Evolutionary conservation across 2,329 filamentous ascomycete genomes (phyloP).

Genomic region (Stagonosporopsis chrysanthemi): DNA sequence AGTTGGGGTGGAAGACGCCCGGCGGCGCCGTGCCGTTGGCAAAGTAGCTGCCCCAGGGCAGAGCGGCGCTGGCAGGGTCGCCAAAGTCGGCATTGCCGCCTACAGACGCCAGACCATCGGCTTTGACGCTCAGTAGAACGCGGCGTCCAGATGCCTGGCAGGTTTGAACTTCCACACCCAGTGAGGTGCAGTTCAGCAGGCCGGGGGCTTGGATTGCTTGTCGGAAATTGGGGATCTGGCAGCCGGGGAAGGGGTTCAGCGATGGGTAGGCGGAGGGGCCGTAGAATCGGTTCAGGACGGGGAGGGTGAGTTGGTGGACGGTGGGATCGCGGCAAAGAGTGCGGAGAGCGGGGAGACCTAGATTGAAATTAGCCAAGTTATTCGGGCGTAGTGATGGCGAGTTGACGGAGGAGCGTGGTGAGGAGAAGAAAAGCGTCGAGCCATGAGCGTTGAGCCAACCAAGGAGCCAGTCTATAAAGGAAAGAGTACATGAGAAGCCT

Average conservation of each 20-base stretch:
- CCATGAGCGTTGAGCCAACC: neutral
- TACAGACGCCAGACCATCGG: slow-evolving; percentile 37
- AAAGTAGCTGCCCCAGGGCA: slow-evolving; percentile 24
- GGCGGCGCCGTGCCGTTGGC: neutral
- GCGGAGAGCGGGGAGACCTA: slow-evolving; percentile 33
- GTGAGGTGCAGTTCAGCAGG: slow-evolving; percentile 48
- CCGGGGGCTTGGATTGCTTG: slow-evolving; percentile 49
- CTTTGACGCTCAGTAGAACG: slow-evolving; percentile 51
- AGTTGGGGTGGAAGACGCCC: slow-evolving; percentile 24
- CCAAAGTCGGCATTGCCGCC: slow-evolving; percentile 29
- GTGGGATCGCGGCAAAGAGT: slow-evolving; percentile 45
- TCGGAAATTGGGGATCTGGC: slow-evolving; percentile 34
- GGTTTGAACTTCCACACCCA: slow-evolving; percentile 42
- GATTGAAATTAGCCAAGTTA: neutral
- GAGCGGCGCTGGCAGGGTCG: neutral
- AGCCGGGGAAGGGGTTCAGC: slow-evolving; percentile 47
- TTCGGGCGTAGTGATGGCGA: neutral
- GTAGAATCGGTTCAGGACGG: slow-evolving; percentile 46
- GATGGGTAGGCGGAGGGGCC: slow-evolving; percentile 42
- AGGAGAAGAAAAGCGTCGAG: neutral
- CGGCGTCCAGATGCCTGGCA: slow-evolving; percentile 53
- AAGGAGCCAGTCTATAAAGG: neutral
- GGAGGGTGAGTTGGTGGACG: slow-evolving; percentile 50
- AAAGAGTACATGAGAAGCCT: neutral
- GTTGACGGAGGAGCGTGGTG: neutral